Percentiles rank a stretch among this genome's conserved stretches.
These are phyloP conservation scores for Apiospora koreana DNA, from an alignment of 2,329 filamentous ascomycete species.

Conservation along the genomic window DNA sequence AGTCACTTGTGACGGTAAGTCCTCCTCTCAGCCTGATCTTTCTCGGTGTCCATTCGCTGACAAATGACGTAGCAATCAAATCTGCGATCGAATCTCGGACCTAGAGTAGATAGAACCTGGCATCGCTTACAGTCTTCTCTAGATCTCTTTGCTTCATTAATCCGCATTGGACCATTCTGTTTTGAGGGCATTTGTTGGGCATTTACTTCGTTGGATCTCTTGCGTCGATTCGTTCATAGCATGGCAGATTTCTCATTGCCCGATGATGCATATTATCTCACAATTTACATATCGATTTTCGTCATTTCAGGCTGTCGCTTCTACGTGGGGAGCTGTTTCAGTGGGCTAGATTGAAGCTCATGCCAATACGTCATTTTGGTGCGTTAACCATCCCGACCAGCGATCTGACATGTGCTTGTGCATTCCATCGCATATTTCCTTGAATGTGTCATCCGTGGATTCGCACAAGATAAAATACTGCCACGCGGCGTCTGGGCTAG, in stretches of 20 bases:
- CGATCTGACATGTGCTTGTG: neutral
- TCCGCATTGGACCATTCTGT: neutral
- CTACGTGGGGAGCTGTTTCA: neutral
- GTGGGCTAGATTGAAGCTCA: neutral
- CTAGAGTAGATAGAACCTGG: constrained; percentile 22
- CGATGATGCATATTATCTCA: neutral
- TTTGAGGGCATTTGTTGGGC: neutral
- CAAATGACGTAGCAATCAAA: constrained; percentile 40
- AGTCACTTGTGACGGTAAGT: constrained; percentile 74
- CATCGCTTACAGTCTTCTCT: neutral
- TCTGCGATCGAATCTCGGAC: constrained; percentile 35
- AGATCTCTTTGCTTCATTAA: neutral
- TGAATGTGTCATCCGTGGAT: neutral
- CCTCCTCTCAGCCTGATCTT: neutral
- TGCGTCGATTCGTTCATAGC: neutral
- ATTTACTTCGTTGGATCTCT: neutral
- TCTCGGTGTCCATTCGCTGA: neutral
- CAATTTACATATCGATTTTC: neutral
- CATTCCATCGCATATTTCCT: neutral
- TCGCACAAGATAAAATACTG: neutral
- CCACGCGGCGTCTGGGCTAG: neutral
- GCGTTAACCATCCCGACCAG: neutral
- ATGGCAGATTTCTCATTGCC: neutral
- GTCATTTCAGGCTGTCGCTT: neutral
- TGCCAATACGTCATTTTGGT: neutral